These are phyloP conservation scores for Stygiomarasmius scandens DNA, from an alignment of 1,284 basidiomycete genomes.

Conservation along the genomic window DNA sequence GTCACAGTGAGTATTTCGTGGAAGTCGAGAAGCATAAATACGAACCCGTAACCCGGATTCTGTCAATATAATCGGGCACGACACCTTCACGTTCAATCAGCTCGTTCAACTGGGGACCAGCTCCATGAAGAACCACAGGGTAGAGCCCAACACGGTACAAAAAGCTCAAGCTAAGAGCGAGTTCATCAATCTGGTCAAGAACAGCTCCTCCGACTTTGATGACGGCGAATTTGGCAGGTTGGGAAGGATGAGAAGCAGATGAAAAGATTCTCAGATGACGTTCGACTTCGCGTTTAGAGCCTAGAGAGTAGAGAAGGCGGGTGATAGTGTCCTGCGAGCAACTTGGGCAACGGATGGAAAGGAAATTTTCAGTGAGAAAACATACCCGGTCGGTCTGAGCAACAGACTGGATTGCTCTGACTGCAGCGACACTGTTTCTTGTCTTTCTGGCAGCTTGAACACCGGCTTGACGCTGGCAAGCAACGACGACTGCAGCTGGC, in stretches of 20 bases:
- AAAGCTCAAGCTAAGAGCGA: constrained; percentile 91
- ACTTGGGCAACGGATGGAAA: background rate
- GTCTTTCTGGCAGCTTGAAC: constrained; percentile 40
- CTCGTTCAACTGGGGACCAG: constrained; percentile 92
- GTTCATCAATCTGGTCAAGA: constrained; percentile 86
- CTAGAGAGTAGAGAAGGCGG: constrained; percentile 91
- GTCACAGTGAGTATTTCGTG: constrained; percentile 4
- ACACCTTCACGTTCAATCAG: constrained; percentile 90
- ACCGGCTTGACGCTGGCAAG: constrained; percentile 50
- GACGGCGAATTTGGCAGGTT: constrained; percentile 90
- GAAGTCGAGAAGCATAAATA: constrained; percentile 15
- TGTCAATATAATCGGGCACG: constrained; percentile 93
- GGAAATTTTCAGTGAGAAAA: constrained; percentile 6
- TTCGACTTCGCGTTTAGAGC: constrained; percentile 94
- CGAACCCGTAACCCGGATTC: constrained; percentile 90
- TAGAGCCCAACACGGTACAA: constrained; percentile 92
- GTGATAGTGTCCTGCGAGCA: constrained; percentile 85
- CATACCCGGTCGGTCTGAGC: constrained; percentile 63
- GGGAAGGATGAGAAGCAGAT: constrained; percentile 79
- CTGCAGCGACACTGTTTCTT: constrained; percentile 26
- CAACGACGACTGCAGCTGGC: constrained; percentile 37
- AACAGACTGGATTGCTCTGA: constrained; percentile 50
- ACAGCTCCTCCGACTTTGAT: constrained; percentile 96
- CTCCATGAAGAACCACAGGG: constrained; percentile 93
- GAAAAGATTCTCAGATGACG: constrained; percentile 96